Evolutionary conservation across 768 basidiomycete genomes (phyloP), one percentile per base, ranked within the genome.

Genomic region (Rhodosporidiobolus sp.): DNA sequence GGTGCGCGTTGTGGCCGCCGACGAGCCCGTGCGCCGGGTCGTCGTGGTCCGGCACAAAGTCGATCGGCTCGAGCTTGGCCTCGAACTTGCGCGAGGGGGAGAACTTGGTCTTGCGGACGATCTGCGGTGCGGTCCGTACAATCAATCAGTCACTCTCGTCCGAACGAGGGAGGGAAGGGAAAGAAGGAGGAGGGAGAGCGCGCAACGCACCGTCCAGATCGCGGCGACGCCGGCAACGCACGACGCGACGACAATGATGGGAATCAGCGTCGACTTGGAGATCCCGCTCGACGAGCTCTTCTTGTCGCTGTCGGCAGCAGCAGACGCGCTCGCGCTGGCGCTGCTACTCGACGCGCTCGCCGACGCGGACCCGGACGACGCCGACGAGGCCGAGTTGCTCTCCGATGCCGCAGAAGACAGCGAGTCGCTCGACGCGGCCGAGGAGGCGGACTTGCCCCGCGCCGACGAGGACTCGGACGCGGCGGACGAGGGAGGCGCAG

Each of bases 21-120:
- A 34, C 46, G 60, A 62, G 59, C n/a, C 28, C n/a, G 14, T 43
- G 38, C 38, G 38, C 38, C 32, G 54, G 30, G 20, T 49, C 45
- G 38, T 32, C 53, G 22, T 50, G 43, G 30, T 62, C 65, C 9
- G 68, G 64, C 19, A 45, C 59, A 38, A 74, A 77, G 55, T 92
- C 88, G 79, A 93, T 91, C 71, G 92, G 91, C 70, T 89, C 87
- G 83, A 94, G 86, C 76, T 91, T 90, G 72, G 88, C 87, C 77
- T 91, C 89, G 80, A 93, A 93, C 77, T 86, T 85, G 78, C 86
- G 85, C 43, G 91, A 92, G 68, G 89, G 87, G 65, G 86, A 87
- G 79, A 93, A 88, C 83, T 92, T 92, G 89, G 90, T 92, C 81
- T 93, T 92, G 52, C 67, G 63, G 45, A 69, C 48, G 67, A 73